Evolutionary conservation across 495 filamentous ascomycete species (phyloP).

Genomic region (Aspergillus kassunensis): DNA sequence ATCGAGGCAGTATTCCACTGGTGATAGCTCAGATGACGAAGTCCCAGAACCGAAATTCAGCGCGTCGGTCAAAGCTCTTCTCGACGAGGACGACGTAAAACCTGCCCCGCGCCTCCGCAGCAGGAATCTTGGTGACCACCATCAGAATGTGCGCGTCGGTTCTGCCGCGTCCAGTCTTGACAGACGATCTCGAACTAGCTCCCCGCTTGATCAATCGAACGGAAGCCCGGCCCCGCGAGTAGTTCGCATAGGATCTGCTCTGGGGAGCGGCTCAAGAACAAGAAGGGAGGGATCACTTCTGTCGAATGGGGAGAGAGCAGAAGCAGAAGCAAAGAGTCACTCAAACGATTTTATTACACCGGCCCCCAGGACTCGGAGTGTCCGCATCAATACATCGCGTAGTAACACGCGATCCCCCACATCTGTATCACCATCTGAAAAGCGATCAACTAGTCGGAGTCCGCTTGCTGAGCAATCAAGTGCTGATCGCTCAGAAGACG

Average conservation of each 20-base stretch:
- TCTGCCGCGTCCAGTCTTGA: slow-evolving; percentile 29
- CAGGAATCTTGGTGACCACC: slow-evolving; percentile 31
- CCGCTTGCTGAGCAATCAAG: slow-evolving; percentile 35
- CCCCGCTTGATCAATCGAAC: slow-evolving; percentile 37
- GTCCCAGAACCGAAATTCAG: slow-evolving; percentile 76
- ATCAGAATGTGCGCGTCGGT: slow-evolving; percentile 21
- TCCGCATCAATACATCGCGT: slow-evolving; percentile 51
- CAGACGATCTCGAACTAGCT: slow-evolving; percentile 37
- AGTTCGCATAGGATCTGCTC: slow-evolving; percentile 54
- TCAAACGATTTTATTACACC: slow-evolving; percentile 62
- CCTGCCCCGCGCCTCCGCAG: slow-evolving; percentile 49
- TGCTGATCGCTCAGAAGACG: slow-evolving; percentile 40
- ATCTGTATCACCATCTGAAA: slow-evolving; percentile 40
- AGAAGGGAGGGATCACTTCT: slow-evolving; percentile 33
- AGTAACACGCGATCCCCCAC: slow-evolving; percentile 34
- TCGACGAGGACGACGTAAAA: slow-evolving; percentile 60
- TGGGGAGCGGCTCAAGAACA: slow-evolving; percentile 30
- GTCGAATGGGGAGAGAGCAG: slow-evolving; percentile 30
- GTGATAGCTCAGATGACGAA: slow-evolving; percentile 73
- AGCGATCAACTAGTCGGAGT: slow-evolving; percentile 33
- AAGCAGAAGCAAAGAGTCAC: slow-evolving; percentile 23
- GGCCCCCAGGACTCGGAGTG: slow-evolving; percentile 57
- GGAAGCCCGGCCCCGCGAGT: slow-evolving; percentile 48
- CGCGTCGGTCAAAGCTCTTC: slow-evolving; percentile 70
- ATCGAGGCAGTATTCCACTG: slow-evolving; percentile 38